A percentile compares a stretch with the other conserved stretches of the same genome.
Conservation (phyloP, 2,329 filamentous ascomycete genomes). For the Cladobotryum mycophilum region DNA sequence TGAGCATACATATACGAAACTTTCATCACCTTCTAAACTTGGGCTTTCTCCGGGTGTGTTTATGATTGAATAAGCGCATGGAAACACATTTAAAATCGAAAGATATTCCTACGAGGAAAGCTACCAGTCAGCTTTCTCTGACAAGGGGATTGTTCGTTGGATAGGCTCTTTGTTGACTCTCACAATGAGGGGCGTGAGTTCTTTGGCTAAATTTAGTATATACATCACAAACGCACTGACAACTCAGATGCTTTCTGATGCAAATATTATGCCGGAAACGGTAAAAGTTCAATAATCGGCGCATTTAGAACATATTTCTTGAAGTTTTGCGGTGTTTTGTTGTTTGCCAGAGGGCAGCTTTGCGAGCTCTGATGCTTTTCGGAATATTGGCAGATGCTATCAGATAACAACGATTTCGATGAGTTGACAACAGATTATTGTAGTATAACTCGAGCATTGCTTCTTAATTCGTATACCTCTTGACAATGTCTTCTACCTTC, state of each 20-base stretch:
- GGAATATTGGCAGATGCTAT: too few relatives aligned
- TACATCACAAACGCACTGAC: background rate
- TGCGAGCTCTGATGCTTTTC: too few relatives aligned
- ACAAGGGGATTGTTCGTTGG: background rate
- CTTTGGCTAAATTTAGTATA: background rate
- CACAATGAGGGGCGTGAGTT: background rate
- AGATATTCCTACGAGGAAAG: too few relatives aligned
- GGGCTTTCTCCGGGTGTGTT: too few relatives aligned
- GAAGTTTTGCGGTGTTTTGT: background rate
- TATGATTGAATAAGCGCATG: too few relatives aligned
- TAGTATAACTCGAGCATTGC: background rate
- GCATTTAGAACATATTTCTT: background rate
- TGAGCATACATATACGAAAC: too few relatives aligned
- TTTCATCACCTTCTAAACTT: too few relatives aligned
- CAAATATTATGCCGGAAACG: background rate
- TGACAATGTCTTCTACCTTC: conserved; percentile 38
- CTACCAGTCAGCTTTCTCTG: background rate
- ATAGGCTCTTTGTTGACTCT: conserved; percentile 3
- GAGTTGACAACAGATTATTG: background rate
- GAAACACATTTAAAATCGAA: too few relatives aligned
- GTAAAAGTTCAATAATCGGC: background rate
- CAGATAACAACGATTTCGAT: too few relatives aligned
- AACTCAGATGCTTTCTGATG: background rate
- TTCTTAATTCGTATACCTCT: conserved; percentile 17
- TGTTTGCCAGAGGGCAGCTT: too few relatives aligned